A percentile compares a stretch with the other conserved stretches of the same genome.
phyloP scores from a whole-genome alignment of 2,329 filamentous ascomycete genomes.

The Coleophoma eucalyptorum region DNA sequence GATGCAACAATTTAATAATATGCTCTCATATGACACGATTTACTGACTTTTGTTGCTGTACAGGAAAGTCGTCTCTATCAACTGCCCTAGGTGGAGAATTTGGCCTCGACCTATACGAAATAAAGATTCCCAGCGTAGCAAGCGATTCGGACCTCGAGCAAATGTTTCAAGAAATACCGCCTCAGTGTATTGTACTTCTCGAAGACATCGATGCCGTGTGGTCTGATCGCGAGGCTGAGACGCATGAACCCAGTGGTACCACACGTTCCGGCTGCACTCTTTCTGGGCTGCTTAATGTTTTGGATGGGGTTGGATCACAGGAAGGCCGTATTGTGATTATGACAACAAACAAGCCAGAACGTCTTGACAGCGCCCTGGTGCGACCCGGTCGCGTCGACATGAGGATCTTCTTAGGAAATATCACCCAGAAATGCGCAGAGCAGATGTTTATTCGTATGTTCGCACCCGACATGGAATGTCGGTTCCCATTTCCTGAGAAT shows the following conservation, averaged over 20 bases:
- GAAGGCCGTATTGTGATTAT: constrained; percentile 83
- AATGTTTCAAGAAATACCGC: constrained; percentile 45
- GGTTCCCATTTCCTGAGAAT: constrained; percentile 1
- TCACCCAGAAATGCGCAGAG: constrained; percentile 42
- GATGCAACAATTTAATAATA: too few relatives aligned
- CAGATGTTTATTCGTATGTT: constrained; percentile 46
- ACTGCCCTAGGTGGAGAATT: constrained; percentile 76
- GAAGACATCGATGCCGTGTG: constrained; percentile 48
- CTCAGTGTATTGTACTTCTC: constrained; percentile 47
- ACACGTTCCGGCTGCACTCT: constrained; percentile 59
- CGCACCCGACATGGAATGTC: constrained; percentile 22
- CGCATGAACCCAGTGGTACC: constrained; percentile 26
- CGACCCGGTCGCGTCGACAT: constrained; percentile 90
- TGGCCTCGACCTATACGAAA: constrained; percentile 45
- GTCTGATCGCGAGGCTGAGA: constrained; percentile 24
- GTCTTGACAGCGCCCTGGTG: constrained; percentile 84
- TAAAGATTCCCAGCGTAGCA: constrained; percentile 49
- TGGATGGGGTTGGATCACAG: constrained; percentile 81
- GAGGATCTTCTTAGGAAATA: constrained; percentile 89
- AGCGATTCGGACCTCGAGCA: constrained; percentile 41
- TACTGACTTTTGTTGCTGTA: too few relatives aligned
- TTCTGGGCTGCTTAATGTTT: constrained; percentile 77
- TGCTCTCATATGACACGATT: too few relatives aligned
- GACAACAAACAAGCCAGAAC: constrained; percentile 96
- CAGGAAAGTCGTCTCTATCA: constrained; percentile 71